Base-by-base conservation (phyloP, 2,329 filamentous ascomycete species). In the Magnaporthiopsis poae region DNA sequence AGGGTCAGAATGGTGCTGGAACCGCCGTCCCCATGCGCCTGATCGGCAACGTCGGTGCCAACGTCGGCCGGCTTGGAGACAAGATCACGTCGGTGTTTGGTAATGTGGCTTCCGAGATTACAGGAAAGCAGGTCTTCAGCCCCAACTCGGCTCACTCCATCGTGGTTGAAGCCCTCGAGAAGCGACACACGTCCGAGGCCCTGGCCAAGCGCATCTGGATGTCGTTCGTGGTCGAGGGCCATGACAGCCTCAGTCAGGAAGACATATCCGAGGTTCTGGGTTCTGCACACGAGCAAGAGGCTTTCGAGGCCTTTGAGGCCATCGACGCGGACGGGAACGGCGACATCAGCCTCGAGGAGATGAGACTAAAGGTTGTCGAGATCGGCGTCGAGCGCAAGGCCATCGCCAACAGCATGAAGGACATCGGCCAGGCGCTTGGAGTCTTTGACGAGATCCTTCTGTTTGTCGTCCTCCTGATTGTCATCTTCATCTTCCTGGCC, bases 121-220 rank as follows among this genome's bases (percentile, higher is more conserved):
- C 95, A 0, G 95, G 95, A 70, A 96, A 96, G 79, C 88, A 96
- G 73, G 90, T 97, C 29, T 96, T 98, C 80, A 96, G 97, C 77
- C 89, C 92, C 18, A 94, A 91, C 73, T 90, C 92, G 5, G 88
- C 93, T 0, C 93, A 97, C 75, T 95, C 92, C 0, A 87, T 98
- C 63, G 92, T 98, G 5, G 82, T 96, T 15, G 88, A 96, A 74
- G 95, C 94, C 11, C 82, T 98, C 39, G 93, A 97, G 77, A 94
- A 92, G 79, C 87, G 86, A 61, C 83, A 84, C 68, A 90, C 92
- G 8, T 91, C 92, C 0, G 93, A 98, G 75, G 95, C 95, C n/a
- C 80, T 98, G 67, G 93, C 91, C n/a, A 89, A 87, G 71, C 90
- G 95, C 73, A 89, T 98, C 69, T 98, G 95, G 95, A 96, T 97